Evolutionary conservation across 768 basidiomycete species (phyloP), one percentile per base, ranked within the genome.

Genomic region (Hydnomerulius pinastri): DNA sequence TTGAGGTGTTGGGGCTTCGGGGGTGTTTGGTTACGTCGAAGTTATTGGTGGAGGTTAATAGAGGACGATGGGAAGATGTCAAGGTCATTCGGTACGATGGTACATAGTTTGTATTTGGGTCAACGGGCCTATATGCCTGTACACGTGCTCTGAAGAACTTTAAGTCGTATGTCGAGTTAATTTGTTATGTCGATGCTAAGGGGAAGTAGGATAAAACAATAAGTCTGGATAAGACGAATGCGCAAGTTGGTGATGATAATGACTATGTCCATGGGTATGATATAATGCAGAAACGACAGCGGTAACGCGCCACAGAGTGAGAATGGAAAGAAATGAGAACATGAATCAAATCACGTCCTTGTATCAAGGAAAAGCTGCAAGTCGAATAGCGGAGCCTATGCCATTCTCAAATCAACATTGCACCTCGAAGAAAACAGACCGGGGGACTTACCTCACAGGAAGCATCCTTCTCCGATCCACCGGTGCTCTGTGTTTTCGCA

Each of bases 21-120:
- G 78, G 65, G 35, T 87, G 83, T 64, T 60, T 64, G 38, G 57
- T 85, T 21, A 71, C 78, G 2, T 59, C 59, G 33, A 71, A 66
- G n/a, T 62, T 82, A 25, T 46, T 77, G 18, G 54, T 48, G 30
- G 75, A 69, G 46, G 60, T 90, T 33, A 87, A 88, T 57, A 68
- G 73, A 58, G 78, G 79, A 0, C 77, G 85, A 53, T 87, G 86
- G 86, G 78, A 80, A 51, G 85, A 86, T 59, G 72, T 90, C 28
- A 66, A 64, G 36, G 61, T 86, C 54, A 58, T 86, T 51, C 70
- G 64, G 49, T 78, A 66, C 53, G 35, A 30, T 42, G 29, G 21
- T 49, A 52, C 50, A n/a, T n/a, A n/a, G n/a, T n/a, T n/a, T n/a
- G n/a, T n/a, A n/a, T n/a, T n/a, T n/a, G n/a, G n/a, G n/a, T n/a